A percentile compares a stretch with the other conserved stretches of the same genome.
phyloP scores from a whole-genome alignment of 805 yeast species.

The Candida nemodendra region DNA sequence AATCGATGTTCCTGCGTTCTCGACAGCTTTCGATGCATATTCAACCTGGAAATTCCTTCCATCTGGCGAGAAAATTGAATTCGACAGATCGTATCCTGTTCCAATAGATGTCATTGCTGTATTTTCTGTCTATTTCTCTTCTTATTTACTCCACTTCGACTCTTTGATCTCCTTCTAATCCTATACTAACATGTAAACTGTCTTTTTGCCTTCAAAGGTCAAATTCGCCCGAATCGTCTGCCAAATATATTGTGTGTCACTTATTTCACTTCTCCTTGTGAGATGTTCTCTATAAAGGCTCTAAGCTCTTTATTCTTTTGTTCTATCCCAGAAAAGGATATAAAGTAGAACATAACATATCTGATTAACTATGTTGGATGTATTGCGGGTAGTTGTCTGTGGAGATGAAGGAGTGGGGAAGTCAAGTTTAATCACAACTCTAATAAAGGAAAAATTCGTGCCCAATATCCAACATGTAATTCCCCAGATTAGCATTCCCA shows the following conservation, averaged over 20 bases:
- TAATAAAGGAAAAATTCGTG: slow-evolving; percentile 79
- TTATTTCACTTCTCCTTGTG: too few relatives aligned
- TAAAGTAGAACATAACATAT: too few relatives aligned
- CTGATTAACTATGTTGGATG: too few relatives aligned
- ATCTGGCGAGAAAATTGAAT: slow-evolving; percentile 91
- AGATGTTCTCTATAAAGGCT: too few relatives aligned
- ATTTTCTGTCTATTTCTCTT: not conserved
- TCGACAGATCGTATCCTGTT: slow-evolving; percentile 97
- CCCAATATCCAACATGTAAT: slow-evolving; percentile 74
- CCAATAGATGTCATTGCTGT: slow-evolving; percentile 76
- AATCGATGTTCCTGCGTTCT: slow-evolving; percentile 92
- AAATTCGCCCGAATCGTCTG: too few relatives aligned
- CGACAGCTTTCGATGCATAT: slow-evolving; percentile 96
- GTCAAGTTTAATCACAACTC: slow-evolving; percentile 71
- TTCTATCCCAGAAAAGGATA: too few relatives aligned
- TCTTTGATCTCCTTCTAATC: not conserved
- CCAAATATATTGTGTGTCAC: too few relatives aligned
- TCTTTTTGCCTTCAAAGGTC: not conserved
- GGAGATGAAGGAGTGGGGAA: slow-evolving; percentile 95
- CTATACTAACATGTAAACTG: not conserved
- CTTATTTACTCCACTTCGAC: not conserved
- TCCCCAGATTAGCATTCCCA: slow-evolving; percentile 83
- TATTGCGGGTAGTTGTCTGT: slow-evolving; percentile 81
- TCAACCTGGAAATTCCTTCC: slow-evolving; percentile 97
- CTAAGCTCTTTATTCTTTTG: not conserved